These are phyloP conservation scores for Penicillium fimorum DNA, from an alignment of 495 filamentous ascomycete genomes.

Conservation along the genomic window DNA sequence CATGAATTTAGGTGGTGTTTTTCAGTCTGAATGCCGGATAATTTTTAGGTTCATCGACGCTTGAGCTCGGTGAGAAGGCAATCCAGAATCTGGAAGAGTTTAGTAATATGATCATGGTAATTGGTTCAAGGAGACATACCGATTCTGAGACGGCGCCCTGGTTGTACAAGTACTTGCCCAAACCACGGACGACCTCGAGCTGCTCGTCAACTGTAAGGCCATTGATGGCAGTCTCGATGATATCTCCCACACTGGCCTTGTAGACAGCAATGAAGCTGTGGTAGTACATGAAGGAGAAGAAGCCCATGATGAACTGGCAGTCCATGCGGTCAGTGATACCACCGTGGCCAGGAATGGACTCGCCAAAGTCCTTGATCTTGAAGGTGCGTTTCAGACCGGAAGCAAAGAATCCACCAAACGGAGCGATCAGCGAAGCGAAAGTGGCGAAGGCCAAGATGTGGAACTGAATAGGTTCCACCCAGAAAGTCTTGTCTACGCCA, in stretches of 20 bases:
- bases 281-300: slow-evolving; percentile 98
- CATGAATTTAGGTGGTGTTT: slow-evolving; percentile 28
- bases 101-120: slow-evolving; percentile 8
- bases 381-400: slow-evolving; percentile 97
- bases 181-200: slow-evolving; percentile 77
- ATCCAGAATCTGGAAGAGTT: slow-evolving; percentile 39
- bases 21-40: slow-evolving; percentile 16
- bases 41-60: slow-evolving; percentile 30
- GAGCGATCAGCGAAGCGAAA: slow-evolving; percentile 95
- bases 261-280: slow-evolving; percentile 93
- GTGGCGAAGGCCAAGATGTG: slow-evolving; percentile 88
- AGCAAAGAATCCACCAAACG: slow-evolving; percentile 98
- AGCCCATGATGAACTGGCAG: slow-evolving; percentile 99
- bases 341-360: slow-evolving; percentile 95
- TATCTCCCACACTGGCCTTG: slow-evolving; percentile 74
- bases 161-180: slow-evolving; percentile 83
- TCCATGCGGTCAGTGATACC: slow-evolving; percentile 99
- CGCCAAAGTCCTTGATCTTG: slow-evolving; percentile 99
- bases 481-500: slow-evolving; percentile 57
- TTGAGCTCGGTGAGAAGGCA: slow-evolving; percentile 44
- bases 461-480: slow-evolving; percentile 88
- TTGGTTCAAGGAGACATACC: slow-evolving; percentile 42
- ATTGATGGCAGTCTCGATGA: slow-evolving; percentile 86
- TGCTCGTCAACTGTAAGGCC: slow-evolving; percentile 82
- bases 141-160: slow-evolving; percentile 68